phyloP scores from a whole-genome alignment of 345 rosid genomes.

The Salix koriyanagi region DNA sequence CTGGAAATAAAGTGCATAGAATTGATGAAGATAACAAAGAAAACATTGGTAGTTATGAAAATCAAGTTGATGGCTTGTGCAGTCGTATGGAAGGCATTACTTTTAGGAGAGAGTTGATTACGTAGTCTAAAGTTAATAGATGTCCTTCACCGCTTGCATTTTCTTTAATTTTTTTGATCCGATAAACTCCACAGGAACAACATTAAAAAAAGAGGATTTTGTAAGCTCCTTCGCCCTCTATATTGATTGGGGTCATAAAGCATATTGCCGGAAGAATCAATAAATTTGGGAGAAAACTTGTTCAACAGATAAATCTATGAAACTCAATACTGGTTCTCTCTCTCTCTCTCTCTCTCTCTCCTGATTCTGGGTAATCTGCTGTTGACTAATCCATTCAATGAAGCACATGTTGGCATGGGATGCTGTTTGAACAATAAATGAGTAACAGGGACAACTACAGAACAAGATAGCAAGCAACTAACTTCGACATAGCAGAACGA shows the following conservation, averaged over 20 bases:
- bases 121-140: neutral
- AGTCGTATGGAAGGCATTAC: constrained; percentile 20
- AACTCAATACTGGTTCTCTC: neutral
- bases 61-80: constrained; percentile 26
- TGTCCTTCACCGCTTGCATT: neutral
- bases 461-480: neutral
- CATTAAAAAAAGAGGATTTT: neutral
- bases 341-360: neutral
- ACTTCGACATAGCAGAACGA: neutral
- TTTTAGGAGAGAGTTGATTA: constrained; percentile 8
- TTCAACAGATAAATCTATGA: neutral
- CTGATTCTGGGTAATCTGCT: neutral
- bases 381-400: neutral
- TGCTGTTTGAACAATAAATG: neutral
- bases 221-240: neutral
- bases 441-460: neutral
- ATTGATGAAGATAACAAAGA: constrained; percentile 23
- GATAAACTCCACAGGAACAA: neutral
- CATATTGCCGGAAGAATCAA: neutral
- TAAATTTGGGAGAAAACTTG: neutral
- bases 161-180: neutral
- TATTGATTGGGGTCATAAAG: neutral
- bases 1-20: neutral
- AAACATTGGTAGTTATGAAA: constrained; percentile 16
- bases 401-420: neutral